phyloP scores from a whole-genome alignment of 768 basidiomycete species.

The Hypsizygus marmoreus region DNA sequence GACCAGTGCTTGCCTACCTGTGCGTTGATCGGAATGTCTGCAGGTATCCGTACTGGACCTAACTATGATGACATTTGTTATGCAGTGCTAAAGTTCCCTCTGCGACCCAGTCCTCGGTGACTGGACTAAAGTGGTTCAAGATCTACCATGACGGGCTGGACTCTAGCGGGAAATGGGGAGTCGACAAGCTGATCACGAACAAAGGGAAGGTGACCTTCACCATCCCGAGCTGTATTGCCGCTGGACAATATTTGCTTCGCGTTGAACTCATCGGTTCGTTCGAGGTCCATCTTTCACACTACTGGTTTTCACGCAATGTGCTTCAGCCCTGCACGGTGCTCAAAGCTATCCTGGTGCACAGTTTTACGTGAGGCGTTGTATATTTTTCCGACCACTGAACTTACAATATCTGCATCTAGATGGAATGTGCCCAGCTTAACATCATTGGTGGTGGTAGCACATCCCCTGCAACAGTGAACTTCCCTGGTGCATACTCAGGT shows the following conservation, averaged over 20 bases:
- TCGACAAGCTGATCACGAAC: conserved; percentile 45
- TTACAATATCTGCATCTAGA: conserved; percentile 25
- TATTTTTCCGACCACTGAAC: not conserved
- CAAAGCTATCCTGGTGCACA: conserved; percentile 52
- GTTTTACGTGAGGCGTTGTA: conserved; percentile 43
- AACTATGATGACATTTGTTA: not conserved
- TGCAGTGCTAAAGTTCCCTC: conserved; percentile 44
- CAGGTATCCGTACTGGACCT: not conserved
- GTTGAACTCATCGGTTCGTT: conserved; percentile 49
- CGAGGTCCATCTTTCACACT: not conserved
- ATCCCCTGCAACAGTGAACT: conserved; percentile 43
- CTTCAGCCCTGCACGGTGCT: conserved; percentile 43
- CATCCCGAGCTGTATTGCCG: conserved; percentile 44
- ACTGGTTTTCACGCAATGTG: not conserved
- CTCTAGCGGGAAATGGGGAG: conserved; percentile 41
- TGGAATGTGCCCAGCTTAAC: conserved; percentile 47
- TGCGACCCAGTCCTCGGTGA: conserved; percentile 45
- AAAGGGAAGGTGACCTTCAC: conserved; percentile 49
- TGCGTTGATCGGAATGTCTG: conserved; percentile 21
- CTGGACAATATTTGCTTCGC: conserved; percentile 49
- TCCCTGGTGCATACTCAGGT: conserved; percentile 49
- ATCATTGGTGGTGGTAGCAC: conserved; percentile 46
- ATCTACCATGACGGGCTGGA: conserved; percentile 46
- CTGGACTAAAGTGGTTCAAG: conserved; percentile 55
- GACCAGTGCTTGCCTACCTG: conserved; percentile 53